These are phyloP conservation scores for Elasticomyces elasticus DNA, from an alignment of 495 filamentous ascomycete genomes.

Conservation along the genomic window DNA sequence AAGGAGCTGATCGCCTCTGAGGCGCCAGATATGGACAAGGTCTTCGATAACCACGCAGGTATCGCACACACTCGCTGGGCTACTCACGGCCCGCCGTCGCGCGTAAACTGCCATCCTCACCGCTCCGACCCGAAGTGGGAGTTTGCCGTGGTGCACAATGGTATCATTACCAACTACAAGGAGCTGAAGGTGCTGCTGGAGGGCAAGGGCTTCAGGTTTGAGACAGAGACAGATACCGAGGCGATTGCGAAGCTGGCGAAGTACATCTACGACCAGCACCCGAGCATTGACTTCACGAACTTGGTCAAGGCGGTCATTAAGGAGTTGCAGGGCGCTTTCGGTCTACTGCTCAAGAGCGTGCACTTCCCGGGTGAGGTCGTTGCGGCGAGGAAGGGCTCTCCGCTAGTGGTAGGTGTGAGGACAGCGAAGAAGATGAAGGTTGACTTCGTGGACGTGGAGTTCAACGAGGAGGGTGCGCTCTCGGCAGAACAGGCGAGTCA, in stretches of 20 bases:
- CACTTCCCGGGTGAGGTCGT: constrained; percentile 98
- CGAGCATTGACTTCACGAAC: constrained; percentile 87
- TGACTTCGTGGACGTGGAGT: constrained; percentile 98
- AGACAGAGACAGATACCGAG: constrained; percentile 98
- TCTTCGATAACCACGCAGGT: constrained; percentile 93
- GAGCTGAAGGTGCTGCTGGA: constrained; percentile 89
- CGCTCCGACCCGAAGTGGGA: constrained; percentile 81
- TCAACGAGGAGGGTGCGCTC: constrained; percentile 53
- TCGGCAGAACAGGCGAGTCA: constrained; percentile 92
- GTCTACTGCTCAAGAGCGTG: constrained; percentile 91
- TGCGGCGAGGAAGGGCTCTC: constrained; percentile 94
- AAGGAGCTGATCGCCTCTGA: constrained; percentile 80
- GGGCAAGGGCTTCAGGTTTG: constrained; percentile 92
- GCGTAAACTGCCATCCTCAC: constrained; percentile 95
- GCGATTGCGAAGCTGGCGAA: constrained; percentile 98
- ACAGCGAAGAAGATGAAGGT: constrained; percentile 99
- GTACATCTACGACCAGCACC: constrained; percentile 94
- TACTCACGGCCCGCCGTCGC: constrained; percentile 88
- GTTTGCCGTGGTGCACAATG: constrained; percentile 96
- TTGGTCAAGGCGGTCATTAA: constrained; percentile 95
- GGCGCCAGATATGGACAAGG: constrained; percentile 74
- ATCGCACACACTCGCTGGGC: constrained; percentile 99
- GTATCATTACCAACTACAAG: constrained; percentile 99
- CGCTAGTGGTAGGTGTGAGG: constrained; percentile 87
- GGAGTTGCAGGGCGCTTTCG: constrained; percentile 95